Evolutionary conservation across 768 basidiomycete species (phyloP).

Genomic region (Rhizopogon vinicolor): DNA sequence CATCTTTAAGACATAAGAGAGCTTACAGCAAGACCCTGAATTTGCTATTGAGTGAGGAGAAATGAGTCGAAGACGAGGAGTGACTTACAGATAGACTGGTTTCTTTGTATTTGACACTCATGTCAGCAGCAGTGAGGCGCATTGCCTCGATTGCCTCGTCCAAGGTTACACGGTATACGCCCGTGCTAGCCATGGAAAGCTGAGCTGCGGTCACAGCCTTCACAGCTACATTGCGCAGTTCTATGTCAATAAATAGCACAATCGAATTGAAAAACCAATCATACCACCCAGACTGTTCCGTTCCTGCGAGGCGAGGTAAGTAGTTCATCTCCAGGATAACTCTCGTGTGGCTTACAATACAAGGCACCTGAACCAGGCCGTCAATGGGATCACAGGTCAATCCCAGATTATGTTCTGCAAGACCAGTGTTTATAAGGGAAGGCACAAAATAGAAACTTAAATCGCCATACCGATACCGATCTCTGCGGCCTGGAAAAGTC

Average conservation of each 20-base stretch:
- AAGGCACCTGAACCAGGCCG: conserved; percentile 91
- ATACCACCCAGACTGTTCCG: conserved; percentile 82
- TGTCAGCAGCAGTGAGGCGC: conserved; percentile 88
- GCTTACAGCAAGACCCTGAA: conserved; percentile 57
- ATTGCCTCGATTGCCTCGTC: conserved; percentile 97
- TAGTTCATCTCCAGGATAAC: neutral
- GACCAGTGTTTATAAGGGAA: conserved; percentile 2
- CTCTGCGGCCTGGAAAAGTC: conserved; percentile 61
- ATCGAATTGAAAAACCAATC: conserved; percentile 5
- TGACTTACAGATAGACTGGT: conserved; percentile 80
- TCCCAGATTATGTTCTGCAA: conserved; percentile 78
- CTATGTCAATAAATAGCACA: neutral
- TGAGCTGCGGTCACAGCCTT: conserved; percentile 94
- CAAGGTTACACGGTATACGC: conserved; percentile 79
- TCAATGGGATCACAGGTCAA: conserved; percentile 94
- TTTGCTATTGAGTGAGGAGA: neutral
- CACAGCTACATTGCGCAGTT: conserved; percentile 51
- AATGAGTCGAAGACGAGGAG: neutral
- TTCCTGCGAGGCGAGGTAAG: conserved; percentile 40
- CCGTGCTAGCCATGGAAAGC: conserved; percentile 88
- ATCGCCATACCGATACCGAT: conserved; percentile 73
- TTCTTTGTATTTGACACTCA: conserved; percentile 95
- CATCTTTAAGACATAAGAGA: neutral
- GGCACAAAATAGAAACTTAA: neutral
- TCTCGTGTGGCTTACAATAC: conserved; percentile 61